Conservation (phyloP, 2,329 filamentous ascomycete species). For the Calonectria ilicicola region DNA sequence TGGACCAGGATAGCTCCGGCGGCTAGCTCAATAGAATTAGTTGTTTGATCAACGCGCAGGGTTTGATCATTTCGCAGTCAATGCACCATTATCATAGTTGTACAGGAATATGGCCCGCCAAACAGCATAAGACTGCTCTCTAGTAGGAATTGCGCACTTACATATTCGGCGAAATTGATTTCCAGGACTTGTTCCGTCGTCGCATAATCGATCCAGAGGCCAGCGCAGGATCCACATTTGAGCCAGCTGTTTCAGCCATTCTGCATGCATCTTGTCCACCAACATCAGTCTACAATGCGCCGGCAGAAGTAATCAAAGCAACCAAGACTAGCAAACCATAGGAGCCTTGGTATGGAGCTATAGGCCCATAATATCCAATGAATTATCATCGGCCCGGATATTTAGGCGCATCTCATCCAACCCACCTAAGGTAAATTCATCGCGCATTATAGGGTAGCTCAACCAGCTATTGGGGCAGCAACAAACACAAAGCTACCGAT, state of each 20-base stretch:
- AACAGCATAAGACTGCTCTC: not conserved
- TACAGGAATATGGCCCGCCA: not conserved
- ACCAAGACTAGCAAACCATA: too few relatives aligned
- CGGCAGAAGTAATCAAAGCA: not conserved
- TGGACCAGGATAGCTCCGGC: not conserved
- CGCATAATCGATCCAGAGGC: not conserved
- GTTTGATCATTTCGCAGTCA: conserved; percentile 11
- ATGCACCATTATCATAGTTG: not conserved
- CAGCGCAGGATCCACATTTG: conserved; percentile 8
- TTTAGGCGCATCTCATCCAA: too few relatives aligned
- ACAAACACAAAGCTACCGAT: not conserved
- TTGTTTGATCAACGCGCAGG: conserved; percentile 8
- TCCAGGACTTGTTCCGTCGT: not conserved
- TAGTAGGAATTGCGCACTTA: not conserved
- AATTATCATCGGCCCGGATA: not conserved
- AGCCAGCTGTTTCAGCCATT: conserved; percentile 8
- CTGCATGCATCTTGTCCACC: not conserved
- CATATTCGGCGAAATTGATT: not conserved
- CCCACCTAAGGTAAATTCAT: not conserved
- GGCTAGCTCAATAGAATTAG: not conserved
- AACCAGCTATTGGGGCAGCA: not conserved
- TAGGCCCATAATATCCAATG: too few relatives aligned
- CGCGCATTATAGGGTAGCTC: not conserved
- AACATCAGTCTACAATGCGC: not conserved
- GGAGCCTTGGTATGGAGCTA: not conserved